A percentile compares a stretch with the other conserved stretches of the same genome.
phyloP scores from a whole-genome alignment of 1,284 basidiomycete species.

The Sporisorium graminicola region DNA sequence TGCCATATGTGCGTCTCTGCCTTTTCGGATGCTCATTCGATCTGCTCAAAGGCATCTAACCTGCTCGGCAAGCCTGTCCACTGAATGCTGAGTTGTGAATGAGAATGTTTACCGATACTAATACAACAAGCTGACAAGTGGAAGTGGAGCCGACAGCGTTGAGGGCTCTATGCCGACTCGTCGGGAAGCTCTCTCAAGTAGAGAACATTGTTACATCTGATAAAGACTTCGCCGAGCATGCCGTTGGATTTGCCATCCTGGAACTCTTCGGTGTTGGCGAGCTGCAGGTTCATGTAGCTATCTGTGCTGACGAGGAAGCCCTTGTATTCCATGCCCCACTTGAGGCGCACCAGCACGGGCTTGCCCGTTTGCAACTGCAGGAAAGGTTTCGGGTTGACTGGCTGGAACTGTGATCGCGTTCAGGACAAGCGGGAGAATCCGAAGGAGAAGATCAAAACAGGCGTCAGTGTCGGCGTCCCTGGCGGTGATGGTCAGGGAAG shows the following conservation, averaged over 20 bases:
- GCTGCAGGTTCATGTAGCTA: constrained; percentile 99
- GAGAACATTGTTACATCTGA: constrained; percentile 75
- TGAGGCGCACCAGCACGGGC: constrained; percentile 91
- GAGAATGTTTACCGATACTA: constrained; percentile 1
- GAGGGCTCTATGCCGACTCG: constrained; percentile 23
- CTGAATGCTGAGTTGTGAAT: too few relatives aligned
- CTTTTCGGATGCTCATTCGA: too few relatives aligned
- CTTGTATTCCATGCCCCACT: constrained; percentile 99
- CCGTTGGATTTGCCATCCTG: constrained; percentile 96
- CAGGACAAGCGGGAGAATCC: too few relatives aligned
- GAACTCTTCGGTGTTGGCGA: constrained; percentile 98
- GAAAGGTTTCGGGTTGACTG: constrained; percentile 99
- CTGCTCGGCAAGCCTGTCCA: too few relatives aligned
- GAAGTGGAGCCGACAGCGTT: not conserved
- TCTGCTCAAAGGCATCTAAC: too few relatives aligned
- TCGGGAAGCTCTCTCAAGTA: constrained; percentile 64
- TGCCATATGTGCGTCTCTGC: not conserved
- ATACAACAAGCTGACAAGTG: not conserved
- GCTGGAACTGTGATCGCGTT: constrained; percentile 84
- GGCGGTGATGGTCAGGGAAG: too few relatives aligned
- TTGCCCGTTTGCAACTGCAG: constrained; percentile 98
- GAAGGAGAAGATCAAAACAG: too few relatives aligned
- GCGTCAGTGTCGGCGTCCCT: not conserved
- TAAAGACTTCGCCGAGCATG: constrained; percentile 96
- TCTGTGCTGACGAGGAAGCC: constrained; percentile 98